These are phyloP conservation scores for Neurospora terricola DNA, from an alignment of 495 filamentous ascomycete genomes.

Conservation along the genomic window DNA sequence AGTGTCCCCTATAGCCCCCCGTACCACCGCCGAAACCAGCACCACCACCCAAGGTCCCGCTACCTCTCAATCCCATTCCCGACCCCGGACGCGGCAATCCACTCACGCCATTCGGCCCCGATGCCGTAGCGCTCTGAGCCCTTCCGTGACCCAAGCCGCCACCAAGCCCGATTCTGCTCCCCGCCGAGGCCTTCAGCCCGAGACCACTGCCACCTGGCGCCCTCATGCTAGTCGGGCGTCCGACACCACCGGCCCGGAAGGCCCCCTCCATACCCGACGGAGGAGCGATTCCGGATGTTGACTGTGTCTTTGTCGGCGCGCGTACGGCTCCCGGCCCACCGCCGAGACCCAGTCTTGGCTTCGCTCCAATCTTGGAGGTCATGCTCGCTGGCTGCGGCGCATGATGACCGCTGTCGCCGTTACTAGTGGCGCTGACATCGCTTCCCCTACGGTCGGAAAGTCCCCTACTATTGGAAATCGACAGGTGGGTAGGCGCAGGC, in stretches of 20 bases:
- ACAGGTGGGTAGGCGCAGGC: constrained; percentile 13
- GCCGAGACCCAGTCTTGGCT: not conserved
- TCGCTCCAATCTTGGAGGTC: not conserved
- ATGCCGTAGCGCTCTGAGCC: constrained; percentile 26
- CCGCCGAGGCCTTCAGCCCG: constrained; percentile 7
- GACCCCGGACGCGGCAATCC: constrained; percentile 34
- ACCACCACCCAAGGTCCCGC: constrained; percentile 67
- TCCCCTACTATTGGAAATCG: constrained; percentile 6
- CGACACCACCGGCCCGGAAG: constrained; percentile 9
- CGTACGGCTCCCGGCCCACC: not conserved
- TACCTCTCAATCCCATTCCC: constrained; percentile 30
- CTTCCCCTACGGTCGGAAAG: not conserved
- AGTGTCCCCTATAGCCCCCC: constrained; percentile 6
- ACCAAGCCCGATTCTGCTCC: constrained; percentile 32
- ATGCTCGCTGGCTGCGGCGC: not conserved
- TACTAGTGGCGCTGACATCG: not conserved
- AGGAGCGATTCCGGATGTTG: not conserved
- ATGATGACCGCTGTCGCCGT: not conserved
- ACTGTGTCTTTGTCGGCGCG: not conserved
- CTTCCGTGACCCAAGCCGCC: constrained; percentile 25
- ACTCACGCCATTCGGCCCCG: constrained; percentile 9
- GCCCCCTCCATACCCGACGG: not conserved
- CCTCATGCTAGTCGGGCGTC: constrained; percentile 31
- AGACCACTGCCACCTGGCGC: constrained; percentile 24
- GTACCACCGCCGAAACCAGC: constrained; percentile 29